Conservation (phyloP, 139 green algal genomes). For the Tetraselmis striata region DNA sequence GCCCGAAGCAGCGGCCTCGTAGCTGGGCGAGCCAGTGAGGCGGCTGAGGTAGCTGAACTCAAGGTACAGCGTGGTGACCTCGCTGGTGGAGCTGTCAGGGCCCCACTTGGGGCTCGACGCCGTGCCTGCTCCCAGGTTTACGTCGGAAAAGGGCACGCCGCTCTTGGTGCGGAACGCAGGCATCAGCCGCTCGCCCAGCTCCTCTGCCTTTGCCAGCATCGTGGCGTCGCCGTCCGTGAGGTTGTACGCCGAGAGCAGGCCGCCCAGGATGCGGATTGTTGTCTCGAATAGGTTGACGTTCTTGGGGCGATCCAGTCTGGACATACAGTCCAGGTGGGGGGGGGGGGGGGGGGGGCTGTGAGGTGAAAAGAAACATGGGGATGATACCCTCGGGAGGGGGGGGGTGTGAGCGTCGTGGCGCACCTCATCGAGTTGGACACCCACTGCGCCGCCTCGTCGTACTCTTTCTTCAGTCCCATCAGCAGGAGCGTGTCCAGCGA, state of each 20-base stretch:
- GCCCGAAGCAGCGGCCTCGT: constrained; percentile 23
- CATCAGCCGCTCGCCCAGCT: constrained; percentile 36
- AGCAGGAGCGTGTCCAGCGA: constrained; percentile 75
- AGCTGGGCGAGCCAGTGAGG: constrained; percentile 18
- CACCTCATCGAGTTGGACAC: neutral
- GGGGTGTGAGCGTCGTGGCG: no score
- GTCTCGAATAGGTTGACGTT: constrained; percentile 84
- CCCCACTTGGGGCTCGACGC: constrained; percentile 21
- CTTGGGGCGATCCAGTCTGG: constrained; percentile 5
- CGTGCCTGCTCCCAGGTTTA: constrained; percentile 37
- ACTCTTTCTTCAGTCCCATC: constrained; percentile 44
- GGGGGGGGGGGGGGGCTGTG: no score
- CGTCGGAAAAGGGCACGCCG: constrained; percentile 45
- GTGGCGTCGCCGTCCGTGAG: constrained; percentile 30
- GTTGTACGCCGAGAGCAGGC: constrained; percentile 74
- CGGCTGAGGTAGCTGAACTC: constrained; percentile 63
- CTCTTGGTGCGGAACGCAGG: constrained; percentile 30
- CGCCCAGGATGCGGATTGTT: constrained; percentile 88
- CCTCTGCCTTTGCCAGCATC: constrained; percentile 25
- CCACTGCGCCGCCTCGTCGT: constrained; percentile 24
- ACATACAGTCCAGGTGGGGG: neutral
- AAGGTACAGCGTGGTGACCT: constrained; percentile 68
- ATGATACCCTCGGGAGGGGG: no score
- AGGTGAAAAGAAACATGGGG: no score
- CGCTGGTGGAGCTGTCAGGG: constrained; percentile 46